Evolutionary conservation across 2,329 filamentous ascomycete genomes (phyloP), one percentile per base, ranked within the genome.

Genomic region (Pestalotiopsis sp.): DNA sequence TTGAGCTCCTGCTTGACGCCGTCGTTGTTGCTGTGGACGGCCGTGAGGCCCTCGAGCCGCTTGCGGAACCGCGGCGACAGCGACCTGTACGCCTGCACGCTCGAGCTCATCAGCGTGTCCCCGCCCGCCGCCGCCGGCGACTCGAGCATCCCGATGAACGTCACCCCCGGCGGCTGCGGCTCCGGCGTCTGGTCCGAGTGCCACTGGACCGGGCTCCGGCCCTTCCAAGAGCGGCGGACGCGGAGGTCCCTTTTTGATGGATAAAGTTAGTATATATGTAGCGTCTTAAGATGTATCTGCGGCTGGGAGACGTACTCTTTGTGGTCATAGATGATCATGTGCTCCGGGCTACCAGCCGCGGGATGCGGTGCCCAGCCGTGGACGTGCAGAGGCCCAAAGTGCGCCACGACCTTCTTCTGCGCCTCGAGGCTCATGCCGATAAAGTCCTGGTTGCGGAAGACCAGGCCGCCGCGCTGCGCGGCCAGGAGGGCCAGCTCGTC

Each of bases 21-120:
- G 86, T 92, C 90, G 69, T 82, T 80, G 63, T 87, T 90, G 1
- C 89, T 91, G 77, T 93, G 91, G 9, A 91, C 83, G 2, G 90
- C 91, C 69, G 86, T 88, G 66, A 93, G 79, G 0, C 90, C 90
- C 68, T 92, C 90, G 1, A 93, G 81, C 67, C 90, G 82, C 80
- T 90, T 86, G 68, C 85, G 85, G 80, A 93, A 92, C 62, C 85
- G 87, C 0, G 89, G 89, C 20, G 87, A 90, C 2, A 93, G 82
- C 5, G 90, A 83, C 64, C 85, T 83, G 74, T 68, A 77, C 11
- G 74, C 74, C 39, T 63, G 49, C 4, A 70, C 71, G 25, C 70
- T 70, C 13, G 72, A 73, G 60, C 70, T 75, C 23, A 75, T 71
- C 14, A 73, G 67, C 23, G 75, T 77, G 66, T 73, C 70, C 12